phyloP scores from a whole-genome alignment of 352 stramenopile species.

The Globisporangium ultimum region DNA sequence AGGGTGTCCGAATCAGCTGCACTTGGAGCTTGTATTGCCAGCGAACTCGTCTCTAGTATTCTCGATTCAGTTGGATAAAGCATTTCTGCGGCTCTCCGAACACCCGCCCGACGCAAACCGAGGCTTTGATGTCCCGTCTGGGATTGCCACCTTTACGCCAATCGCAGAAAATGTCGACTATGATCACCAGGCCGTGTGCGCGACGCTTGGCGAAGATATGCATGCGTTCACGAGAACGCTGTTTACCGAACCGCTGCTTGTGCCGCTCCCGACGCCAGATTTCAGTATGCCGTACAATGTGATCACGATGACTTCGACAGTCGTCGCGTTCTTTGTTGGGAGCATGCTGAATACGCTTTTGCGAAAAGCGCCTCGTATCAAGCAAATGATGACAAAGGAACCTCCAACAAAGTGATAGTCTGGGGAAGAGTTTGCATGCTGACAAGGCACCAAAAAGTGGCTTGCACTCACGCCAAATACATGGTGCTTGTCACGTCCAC shows the following conservation, averaged over 20 bases:
- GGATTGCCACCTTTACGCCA: slow-evolving; percentile 44
- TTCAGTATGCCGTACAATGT: slow-evolving; percentile 92
- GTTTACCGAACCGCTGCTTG: slow-evolving; percentile 80
- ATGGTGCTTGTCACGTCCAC: too few species aligned
- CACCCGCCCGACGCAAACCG: slow-evolving; percentile 85
- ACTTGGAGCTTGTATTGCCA: slow-evolving; percentile 45
- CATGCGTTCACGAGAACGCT: slow-evolving; percentile 31
- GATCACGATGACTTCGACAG: slow-evolving; percentile 88
- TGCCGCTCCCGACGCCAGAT: slow-evolving; percentile 80
- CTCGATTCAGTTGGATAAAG: slow-evolving; percentile 78
- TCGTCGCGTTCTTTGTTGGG: slow-evolving; percentile 84
- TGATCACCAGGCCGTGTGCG: slow-evolving; percentile 8
- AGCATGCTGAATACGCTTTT: slow-evolving; percentile 81
- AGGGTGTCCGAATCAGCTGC: slow-evolving; percentile 53
- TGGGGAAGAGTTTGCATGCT: too few species aligned
- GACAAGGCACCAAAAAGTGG: too few species aligned
- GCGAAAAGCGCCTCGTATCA: slow-evolving; percentile 61
- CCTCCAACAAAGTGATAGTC: too few species aligned
- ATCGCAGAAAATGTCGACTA: neutral
- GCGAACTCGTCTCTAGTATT: slow-evolving; percentile 54
- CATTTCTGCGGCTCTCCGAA: slow-evolving; percentile 75
- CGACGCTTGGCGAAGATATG: neutral
- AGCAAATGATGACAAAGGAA: slow-evolving; percentile 52
- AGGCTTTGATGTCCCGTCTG: slow-evolving; percentile 77
- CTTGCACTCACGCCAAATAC: too few species aligned